Evolutionary conservation across 306 rosid genomes (phyloP), one percentile per base, ranked within the genome.

Genomic region (Prunus mira): DNA sequence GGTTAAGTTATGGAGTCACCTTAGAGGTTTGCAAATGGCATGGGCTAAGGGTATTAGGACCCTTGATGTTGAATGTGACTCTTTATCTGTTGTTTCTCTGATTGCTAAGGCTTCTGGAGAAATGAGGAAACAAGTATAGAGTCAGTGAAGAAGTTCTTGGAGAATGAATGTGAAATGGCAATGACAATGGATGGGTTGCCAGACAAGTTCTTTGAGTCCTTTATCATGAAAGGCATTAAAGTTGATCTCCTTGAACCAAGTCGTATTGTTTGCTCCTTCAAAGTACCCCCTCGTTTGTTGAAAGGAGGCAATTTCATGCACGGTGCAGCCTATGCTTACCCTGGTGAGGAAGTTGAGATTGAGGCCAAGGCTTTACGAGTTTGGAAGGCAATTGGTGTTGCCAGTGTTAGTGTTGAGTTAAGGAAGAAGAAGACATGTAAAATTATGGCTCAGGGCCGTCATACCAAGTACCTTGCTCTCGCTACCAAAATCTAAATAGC

Each of bases 311-410:
- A 91, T 79, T 81, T 87, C 76, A 69, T 95, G 65, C 97, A 89
- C 86, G 97, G 97, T 2, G 97, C 97, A 32, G 98, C 91, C 62
- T 89, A 96, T 75, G 98, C 98, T 28, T 90, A 79, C 82, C 84
- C 71, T 28, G 85, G 89, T 69, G 97, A 93, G 86, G 94, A 93
- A 43, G 82, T 93, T 69, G 94, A 90, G 88, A 81, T 92, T 1
- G 93, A 92, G 55, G 84, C 85, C 34, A 88, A 65, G 83, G 80
- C 76, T 57, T 75, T 92, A 38, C 90, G 96, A 46, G 79, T 92
- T 46, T 96, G 93, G 25, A 90, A 88, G 72, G 76, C 78, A 51
- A 52, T 93, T 30, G 96, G 86, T 28, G 92, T 88, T 19, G 78
- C 83, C 10, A 92, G 85, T 17, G 93, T 92, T 14, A 92, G 85